phyloP scores from a whole-genome alignment of 2,329 filamentous ascomycete genomes.

The Colletotrichum godetiae region DNA sequence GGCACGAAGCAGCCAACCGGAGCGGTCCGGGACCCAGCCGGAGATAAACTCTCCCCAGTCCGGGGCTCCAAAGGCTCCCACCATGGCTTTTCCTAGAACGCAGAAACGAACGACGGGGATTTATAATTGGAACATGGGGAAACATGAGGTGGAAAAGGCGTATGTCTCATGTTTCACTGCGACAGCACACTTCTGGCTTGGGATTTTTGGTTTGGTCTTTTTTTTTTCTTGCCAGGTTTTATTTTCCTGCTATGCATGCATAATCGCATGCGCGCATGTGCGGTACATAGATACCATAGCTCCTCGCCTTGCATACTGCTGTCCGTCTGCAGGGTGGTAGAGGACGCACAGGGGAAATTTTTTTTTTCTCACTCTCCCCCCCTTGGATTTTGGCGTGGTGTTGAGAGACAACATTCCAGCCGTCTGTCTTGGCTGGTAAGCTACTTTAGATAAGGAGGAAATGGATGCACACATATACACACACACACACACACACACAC shows the following conservation, averaged over 20 bases:
- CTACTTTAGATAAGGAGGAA: slow-evolving; percentile 20
- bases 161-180: slow-evolving; percentile 10
- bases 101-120: slow-evolving; percentile 14
- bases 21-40: slow-evolving; percentile 6
- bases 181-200: neutral
- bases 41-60: neutral
- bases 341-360: neutral
- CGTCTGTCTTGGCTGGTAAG: slow-evolving; percentile 25
- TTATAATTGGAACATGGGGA: slow-evolving; percentile 35
- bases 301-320: slow-evolving; percentile 12
- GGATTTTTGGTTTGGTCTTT: neutral
- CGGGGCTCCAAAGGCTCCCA: neutral
- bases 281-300: slow-evolving; percentile 8
- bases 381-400: slow-evolving; percentile 27
- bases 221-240: neutral
- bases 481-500: slow-evolving; percentile 7
- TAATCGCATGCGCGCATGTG: neutral
- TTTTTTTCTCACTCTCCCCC: neutral
- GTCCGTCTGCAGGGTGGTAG: slow-evolving; percentile 18
- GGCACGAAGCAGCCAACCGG: slow-evolving; percentile 27
- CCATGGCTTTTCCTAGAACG: neutral
- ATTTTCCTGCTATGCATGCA: slow-evolving; percentile 7
- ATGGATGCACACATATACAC: slow-evolving; percentile 8
- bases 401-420: slow-evolving; percentile 36
- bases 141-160: neutral